These are phyloP conservation scores for Chytridium lagenaria DNA, from an alignment of 371 early-diverging fungal species.

Conservation along the genomic window DNA sequence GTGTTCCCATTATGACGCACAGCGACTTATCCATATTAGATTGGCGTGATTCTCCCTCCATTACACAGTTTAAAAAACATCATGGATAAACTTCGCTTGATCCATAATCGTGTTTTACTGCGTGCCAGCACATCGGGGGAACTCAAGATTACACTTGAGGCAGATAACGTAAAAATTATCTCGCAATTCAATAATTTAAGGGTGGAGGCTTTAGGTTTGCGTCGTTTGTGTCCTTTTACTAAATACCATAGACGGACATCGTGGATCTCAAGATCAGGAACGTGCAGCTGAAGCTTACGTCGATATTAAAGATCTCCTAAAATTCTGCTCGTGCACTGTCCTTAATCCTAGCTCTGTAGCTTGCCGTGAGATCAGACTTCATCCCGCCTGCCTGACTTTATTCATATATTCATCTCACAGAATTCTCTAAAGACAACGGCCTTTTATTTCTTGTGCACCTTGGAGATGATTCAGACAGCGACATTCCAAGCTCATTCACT, in stretches of 20 bases:
- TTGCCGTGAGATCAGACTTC: constrained; percentile 41
- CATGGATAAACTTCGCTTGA: neutral
- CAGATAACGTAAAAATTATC: neutral
- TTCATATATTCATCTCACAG: constrained; percentile 12
- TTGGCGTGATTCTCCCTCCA: neutral
- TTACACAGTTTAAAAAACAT: neutral
- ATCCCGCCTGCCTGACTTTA: too few relatives aligned
- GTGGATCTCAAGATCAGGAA: neutral
- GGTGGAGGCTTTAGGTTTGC: neutral
- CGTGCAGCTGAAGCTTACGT: neutral
- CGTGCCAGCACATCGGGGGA: neutral
- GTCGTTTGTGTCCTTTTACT: too few relatives aligned
- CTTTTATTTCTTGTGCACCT: constrained; percentile 59
- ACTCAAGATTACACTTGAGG: neutral
- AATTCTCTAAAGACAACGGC: constrained; percentile 55
- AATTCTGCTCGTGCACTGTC: constrained; percentile 59
- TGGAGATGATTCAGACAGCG: constrained; percentile 26
- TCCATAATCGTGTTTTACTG: neutral
- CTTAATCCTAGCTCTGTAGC: constrained; percentile 61
- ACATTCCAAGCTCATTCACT: constrained; percentile 30
- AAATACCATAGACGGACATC: too few relatives aligned
- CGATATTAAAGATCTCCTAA: constrained; percentile 57
- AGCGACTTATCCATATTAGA: neutral
- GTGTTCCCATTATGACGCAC: constrained; percentile 51
- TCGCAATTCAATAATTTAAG: neutral